Conservation (phyloP, 768 basidiomycete genomes). For the Xanthoconium stramineum region DNA sequence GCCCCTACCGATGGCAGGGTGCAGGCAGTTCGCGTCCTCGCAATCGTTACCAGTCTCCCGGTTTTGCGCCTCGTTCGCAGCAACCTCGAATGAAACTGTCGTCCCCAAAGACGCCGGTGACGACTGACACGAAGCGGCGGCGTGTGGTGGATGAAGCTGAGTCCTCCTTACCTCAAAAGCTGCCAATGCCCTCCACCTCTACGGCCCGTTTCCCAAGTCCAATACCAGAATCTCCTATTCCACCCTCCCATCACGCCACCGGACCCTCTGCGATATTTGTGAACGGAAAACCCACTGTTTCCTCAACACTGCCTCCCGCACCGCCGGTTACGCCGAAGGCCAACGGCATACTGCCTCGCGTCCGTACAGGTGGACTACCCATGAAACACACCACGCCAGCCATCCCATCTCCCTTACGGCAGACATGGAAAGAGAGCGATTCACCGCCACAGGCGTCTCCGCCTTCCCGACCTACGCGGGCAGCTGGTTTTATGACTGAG, state of each 20-base stretch:
- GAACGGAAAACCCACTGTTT: conserved; percentile 24
- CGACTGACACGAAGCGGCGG: conserved; percentile 58
- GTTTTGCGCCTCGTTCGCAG: conserved; percentile 56
- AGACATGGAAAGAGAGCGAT: conserved; percentile 59
- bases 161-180: conserved; percentile 34
- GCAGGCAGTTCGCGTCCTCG: conserved; percentile 66
- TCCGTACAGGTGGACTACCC: conserved; percentile 39
- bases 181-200: conserved; percentile 26
- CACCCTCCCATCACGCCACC: conserved; percentile 28
- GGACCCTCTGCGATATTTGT: conserved; percentile 26
- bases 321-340: conserved; percentile 25
- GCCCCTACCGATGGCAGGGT: conserved; percentile 70
- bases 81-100: conserved; percentile 44
- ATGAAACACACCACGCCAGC: conserved; percentile 59
- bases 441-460: conserved; percentile 35
- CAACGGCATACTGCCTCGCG: conserved; percentile 30
- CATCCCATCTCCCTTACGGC: conserved; percentile 70
- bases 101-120: conserved; percentile 35
- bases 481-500: conserved; percentile 66
- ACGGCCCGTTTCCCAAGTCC: conserved; percentile 21
- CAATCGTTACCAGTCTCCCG: conserved; percentile 72
- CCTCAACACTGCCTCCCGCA: conserved; percentile 23
- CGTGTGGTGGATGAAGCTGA: conserved; percentile 50
- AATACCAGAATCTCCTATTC: conserved; percentile 32
- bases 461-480: conserved; percentile 49